phyloP scores from a whole-genome alignment of 192 early-diverging fungal species.

The Coemansia sp. region DNA sequence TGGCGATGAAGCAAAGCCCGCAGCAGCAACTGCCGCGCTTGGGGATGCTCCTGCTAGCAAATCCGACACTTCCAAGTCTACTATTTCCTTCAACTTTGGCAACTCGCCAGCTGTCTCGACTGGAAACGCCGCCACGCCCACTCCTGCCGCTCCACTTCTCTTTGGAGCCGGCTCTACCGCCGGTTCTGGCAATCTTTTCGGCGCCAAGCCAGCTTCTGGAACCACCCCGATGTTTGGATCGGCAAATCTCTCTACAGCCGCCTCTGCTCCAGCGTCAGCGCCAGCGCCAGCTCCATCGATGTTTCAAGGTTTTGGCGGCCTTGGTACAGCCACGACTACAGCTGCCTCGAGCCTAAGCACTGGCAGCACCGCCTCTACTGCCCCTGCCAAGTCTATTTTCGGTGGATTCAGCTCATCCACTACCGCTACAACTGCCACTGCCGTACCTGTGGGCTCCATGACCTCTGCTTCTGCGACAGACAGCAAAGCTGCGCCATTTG shows the following conservation, averaged over 20 bases:
- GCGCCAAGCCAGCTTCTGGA: constrained; percentile 3
- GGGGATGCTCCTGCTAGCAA: constrained; percentile 9
- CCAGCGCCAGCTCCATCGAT: constrained; percentile 11
- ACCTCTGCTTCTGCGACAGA: background rate
- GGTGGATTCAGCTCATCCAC: constrained; percentile 33
- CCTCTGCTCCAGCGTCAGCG: constrained; percentile 14
- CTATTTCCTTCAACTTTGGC: constrained; percentile 10
- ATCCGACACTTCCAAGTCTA: constrained; percentile 12
- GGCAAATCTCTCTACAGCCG: constrained; percentile 4
- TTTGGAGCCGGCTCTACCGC: background rate
- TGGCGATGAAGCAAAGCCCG: constrained; percentile 1
- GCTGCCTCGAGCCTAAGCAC: constrained; percentile 16
- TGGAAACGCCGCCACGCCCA: background rate
- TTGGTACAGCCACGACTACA: constrained; percentile 7
- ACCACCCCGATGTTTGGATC: background rate
- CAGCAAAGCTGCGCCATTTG: background rate
- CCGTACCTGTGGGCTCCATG: background rate
- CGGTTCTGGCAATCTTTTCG: background rate
- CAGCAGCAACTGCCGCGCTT: background rate
- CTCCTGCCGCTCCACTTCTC: background rate
- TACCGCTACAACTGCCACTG: background rate
- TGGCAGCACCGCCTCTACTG: constrained; percentile 27
- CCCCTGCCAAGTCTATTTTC: constrained; percentile 14
- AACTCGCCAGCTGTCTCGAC: background rate
- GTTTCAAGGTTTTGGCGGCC: constrained; percentile 9